Conservation (phyloP, 164 flowering plant species). For the Vitis rotundifolia region DNA sequence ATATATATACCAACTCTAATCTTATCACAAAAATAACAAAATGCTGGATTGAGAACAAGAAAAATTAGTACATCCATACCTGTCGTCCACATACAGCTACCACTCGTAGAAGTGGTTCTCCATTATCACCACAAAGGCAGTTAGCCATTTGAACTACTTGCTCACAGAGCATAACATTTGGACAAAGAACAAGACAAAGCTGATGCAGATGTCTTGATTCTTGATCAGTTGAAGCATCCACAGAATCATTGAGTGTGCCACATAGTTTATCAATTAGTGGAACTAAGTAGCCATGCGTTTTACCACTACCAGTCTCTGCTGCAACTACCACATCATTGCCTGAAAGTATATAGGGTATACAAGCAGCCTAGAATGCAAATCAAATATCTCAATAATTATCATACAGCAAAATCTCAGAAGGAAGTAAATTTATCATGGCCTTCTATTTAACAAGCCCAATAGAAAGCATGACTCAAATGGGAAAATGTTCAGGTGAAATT, state of each 20-base stretch:
- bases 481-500: too few relatives aligned
- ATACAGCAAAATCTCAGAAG: neutral
- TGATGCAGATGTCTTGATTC: conserved; percentile 10
- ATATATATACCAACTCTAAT: neutral
- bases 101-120: conserved; percentile 65
- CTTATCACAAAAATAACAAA: neutral
- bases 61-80: conserved; percentile 36
- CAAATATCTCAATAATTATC: neutral
- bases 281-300: conserved; percentile 85
- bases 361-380: conserved; percentile 62
- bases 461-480: too few relatives aligned
- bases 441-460: too few relatives aligned
- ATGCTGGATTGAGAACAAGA: neutral
- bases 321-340: conserved; percentile 88
- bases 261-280: conserved; percentile 68
- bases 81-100: conserved; percentile 82
- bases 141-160: conserved; percentile 95
- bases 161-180: conserved; percentile 89
- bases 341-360: conserved; percentile 65
- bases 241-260: conserved; percentile 16
- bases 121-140: conserved; percentile 48
- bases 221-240: conserved; percentile 10
- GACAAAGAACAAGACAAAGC: conserved; percentile 84
- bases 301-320: conserved; percentile 99
- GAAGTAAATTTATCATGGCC: too few relatives aligned